Evolutionary conservation across 345 rosid species (phyloP).

Genomic region (Linum trigynum): DNA sequence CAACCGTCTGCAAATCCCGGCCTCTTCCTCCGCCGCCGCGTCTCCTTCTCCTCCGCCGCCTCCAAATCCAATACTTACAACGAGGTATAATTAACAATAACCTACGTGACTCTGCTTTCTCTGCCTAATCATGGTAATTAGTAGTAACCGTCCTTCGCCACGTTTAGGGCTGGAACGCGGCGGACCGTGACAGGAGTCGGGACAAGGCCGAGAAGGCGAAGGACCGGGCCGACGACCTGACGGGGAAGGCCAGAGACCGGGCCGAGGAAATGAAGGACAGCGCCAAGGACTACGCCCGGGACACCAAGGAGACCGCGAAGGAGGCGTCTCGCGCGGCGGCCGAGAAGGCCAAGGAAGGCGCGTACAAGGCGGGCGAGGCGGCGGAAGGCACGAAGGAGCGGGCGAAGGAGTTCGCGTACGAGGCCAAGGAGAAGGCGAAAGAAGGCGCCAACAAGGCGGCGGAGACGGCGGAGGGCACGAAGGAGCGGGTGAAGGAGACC

Average conservation of each 20-base stretch:
- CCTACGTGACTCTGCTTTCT: too few species aligned
- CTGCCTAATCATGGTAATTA: too few species aligned
- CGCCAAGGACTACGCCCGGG: neutral
- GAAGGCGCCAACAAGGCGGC: slow-evolving; percentile 8
- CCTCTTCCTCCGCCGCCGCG: too few species aligned
- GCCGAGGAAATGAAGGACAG: slow-evolving; percentile 3
- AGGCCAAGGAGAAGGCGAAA: neutral
- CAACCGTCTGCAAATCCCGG: too few species aligned
- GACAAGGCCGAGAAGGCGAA: too few species aligned
- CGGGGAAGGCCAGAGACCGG: neutral
- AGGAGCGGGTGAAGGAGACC: slow-evolving; percentile 1
- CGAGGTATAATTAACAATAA: too few species aligned
- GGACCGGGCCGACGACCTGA: neutral
- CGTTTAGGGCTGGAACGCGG: slow-evolving; percentile 13
- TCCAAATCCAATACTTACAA: too few species aligned
- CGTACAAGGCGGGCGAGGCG: neutral
- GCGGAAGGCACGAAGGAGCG: neutral
- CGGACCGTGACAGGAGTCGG: neutral
- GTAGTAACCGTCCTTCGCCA: too few species aligned
- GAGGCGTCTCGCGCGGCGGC: neutral
- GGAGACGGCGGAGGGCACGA: slow-evolving; percentile 6
- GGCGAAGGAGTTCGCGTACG: neutral
- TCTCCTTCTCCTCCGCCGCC: too few species aligned
- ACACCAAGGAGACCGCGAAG: neutral
- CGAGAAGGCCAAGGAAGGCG: neutral